Conservation (phyloP, 257 asterid genomes). For the Penstemon newberryi region DNA sequence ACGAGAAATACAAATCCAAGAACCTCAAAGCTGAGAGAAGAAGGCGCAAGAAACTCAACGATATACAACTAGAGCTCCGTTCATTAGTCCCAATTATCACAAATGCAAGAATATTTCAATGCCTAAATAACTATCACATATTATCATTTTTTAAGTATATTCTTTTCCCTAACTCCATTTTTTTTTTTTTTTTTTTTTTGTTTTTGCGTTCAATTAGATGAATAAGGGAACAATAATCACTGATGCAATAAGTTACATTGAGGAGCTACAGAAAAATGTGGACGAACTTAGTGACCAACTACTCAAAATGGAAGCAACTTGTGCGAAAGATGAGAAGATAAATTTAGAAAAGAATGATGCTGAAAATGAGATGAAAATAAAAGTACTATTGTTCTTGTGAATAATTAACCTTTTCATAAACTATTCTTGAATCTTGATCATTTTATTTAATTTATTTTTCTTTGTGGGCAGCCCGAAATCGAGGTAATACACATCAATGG, state of each 20-base stretch:
- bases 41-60: slow-evolving; percentile 74
- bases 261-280: slow-evolving; percentile 50
- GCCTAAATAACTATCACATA: not conserved
- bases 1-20: slow-evolving; percentile 59
- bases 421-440: not conserved
- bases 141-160: not conserved
- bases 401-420: not conserved
- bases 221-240: slow-evolving; percentile 68
- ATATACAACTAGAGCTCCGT: slow-evolving; percentile 67
- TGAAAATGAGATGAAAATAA: slow-evolving; percentile 46
- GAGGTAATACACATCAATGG: slow-evolving; percentile 49
- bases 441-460: not conserved
- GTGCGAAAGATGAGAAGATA: slow-evolving; percentile 23
- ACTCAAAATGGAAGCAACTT: slow-evolving; percentile 44
- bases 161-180: not conserved
- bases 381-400: slow-evolving; percentile 32
- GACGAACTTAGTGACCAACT: slow-evolving; percentile 58
- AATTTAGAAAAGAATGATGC: slow-evolving; percentile 26
- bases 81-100: slow-evolving; percentile 78
- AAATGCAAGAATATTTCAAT: slow-evolving; percentile 51
- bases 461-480: slow-evolving; percentile 49
- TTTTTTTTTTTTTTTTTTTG: not conserved
- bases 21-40: slow-evolving; percentile 73
- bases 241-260: slow-evolving; percentile 74
- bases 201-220: slow-evolving; percentile 49